Evolutionary conservation across 768 basidiomycete species (phyloP).

Genomic region (Hemileccinum rubropunctum): DNA sequence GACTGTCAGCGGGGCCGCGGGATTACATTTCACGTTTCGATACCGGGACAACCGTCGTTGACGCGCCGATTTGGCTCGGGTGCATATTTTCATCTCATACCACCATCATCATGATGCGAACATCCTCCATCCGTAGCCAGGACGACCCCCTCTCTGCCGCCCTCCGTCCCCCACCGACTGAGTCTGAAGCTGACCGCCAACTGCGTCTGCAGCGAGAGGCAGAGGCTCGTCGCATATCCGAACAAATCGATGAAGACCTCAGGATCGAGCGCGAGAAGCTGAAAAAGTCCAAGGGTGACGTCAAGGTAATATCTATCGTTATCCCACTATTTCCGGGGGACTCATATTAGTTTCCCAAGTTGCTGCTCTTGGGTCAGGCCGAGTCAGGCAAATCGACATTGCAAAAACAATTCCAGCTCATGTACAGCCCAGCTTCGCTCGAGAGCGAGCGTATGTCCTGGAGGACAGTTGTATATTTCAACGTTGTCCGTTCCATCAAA

Average conservation of each 20-base stretch:
- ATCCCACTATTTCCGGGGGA: background rate
- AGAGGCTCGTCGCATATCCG: slow-evolving; percentile 73
- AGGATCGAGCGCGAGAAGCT: slow-evolving; percentile 63
- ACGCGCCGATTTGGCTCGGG: background rate
- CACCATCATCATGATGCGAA: slow-evolving; percentile 54
- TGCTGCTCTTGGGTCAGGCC: slow-evolving; percentile 74
- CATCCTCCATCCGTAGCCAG: slow-evolving; percentile 69
- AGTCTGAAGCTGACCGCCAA: slow-evolving; percentile 64
- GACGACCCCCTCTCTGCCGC: slow-evolving; percentile 75
- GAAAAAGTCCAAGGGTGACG: slow-evolving; percentile 67
- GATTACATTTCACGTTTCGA: background rate
- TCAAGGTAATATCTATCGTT: slow-evolving; percentile 49
- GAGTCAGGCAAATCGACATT: slow-evolving; percentile 78
- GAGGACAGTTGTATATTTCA: slow-evolving; percentile 74
- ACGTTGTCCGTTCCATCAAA: slow-evolving; percentile 68
- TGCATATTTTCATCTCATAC: slow-evolving; percentile 26
- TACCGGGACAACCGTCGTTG: no score
- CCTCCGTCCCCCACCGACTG: slow-evolving; percentile 59
- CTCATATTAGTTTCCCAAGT: slow-evolving; percentile 38
- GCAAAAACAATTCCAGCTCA: slow-evolving; percentile 78
- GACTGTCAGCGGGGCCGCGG: slow-evolving; percentile 4
- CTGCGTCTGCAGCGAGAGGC: slow-evolving; percentile 62
- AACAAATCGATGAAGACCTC: slow-evolving; percentile 80
- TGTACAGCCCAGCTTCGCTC: slow-evolving; percentile 71
- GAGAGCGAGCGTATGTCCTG: slow-evolving; percentile 70